Conservation (phyloP, 2,329 filamentous ascomycete genomes). For the Plectosphaerella cucumerina region DNA sequence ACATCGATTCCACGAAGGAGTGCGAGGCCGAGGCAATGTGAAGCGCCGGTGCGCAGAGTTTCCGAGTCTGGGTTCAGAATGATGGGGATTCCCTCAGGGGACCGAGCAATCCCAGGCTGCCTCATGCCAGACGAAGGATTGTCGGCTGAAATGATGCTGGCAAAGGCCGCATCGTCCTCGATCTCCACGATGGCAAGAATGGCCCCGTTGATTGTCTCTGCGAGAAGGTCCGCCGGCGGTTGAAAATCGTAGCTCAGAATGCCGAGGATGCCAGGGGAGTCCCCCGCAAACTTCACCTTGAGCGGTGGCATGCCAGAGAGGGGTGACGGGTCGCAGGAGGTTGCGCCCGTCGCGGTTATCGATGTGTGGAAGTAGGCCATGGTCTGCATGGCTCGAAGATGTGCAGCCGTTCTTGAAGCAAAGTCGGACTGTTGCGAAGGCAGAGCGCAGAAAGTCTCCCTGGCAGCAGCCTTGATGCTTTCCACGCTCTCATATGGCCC, state of each 20-base stretch:
- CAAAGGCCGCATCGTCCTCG: constrained; percentile 33
- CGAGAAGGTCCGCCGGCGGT: constrained; percentile 51
- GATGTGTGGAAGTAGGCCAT: constrained; percentile 70
- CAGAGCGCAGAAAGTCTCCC: constrained; percentile 43
- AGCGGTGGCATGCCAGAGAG: constrained; percentile 56
- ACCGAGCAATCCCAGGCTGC: constrained; percentile 28
- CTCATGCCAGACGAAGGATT: too few relatives aligned
- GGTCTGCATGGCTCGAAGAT: constrained; percentile 70
- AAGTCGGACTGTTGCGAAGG: constrained; percentile 56
- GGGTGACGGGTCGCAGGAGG: constrained; percentile 48
- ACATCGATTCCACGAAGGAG: constrained; percentile 68
- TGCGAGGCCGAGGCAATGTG: constrained; percentile 58
- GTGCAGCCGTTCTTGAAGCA: constrained; percentile 55
- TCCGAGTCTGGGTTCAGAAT: constrained; percentile 51
- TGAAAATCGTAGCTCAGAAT: constrained; percentile 66
- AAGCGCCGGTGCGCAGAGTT: constrained; percentile 56
- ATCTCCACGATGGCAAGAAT: constrained; percentile 63
- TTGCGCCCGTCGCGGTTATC: constrained; percentile 11
- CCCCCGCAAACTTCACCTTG: constrained; percentile 55
- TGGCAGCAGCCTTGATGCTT: constrained; percentile 40
- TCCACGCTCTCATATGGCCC: constrained; percentile 56
- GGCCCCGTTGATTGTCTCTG: constrained; percentile 66
- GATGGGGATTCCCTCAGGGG: constrained; percentile 56
- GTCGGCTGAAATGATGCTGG: too few relatives aligned
- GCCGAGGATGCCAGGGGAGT: constrained; percentile 52